A percentile compares a stretch with the other conserved stretches of the same genome.
Conservation (phyloP, 495 filamentous ascomycete species). For the Elasticomyces elasticus region DNA sequence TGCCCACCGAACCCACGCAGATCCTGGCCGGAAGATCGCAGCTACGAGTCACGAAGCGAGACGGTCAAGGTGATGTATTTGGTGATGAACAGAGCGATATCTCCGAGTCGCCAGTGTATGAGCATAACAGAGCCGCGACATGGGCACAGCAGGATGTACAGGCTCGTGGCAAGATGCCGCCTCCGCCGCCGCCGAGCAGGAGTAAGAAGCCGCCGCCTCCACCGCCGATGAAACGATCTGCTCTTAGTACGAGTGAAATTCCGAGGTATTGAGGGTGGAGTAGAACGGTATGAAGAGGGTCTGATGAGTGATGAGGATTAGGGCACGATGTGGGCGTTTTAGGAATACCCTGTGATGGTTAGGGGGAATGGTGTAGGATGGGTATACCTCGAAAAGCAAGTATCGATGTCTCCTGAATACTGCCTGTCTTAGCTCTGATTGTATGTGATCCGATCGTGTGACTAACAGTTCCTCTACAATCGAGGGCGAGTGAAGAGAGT, state of each 20-base stretch:
- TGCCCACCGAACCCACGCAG: slow-evolving; percentile 47
- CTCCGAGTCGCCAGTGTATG: slow-evolving; percentile 32
- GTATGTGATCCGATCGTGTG: no score
- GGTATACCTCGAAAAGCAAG: no score
- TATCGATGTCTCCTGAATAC: no score
- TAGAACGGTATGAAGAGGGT: no score
- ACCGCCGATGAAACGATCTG: slow-evolving; percentile 31
- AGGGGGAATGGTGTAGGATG: no score
- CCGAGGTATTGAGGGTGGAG: slow-evolving; percentile 12
- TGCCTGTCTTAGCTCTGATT: no score
- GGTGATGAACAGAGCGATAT: slow-evolving; percentile 55
- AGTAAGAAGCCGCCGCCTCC: slow-evolving; percentile 68
- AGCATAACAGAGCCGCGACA: slow-evolving; percentile 53
- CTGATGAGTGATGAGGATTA: no score
- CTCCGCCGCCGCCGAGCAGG: slow-evolving; percentile 72
- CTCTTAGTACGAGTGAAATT: slow-evolving; percentile 23
- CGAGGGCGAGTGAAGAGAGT: no score
- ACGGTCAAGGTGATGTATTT: slow-evolving; percentile 45
- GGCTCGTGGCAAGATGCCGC: slow-evolving; percentile 47
- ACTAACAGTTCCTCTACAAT: no score
- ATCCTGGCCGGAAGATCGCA: slow-evolving; percentile 37
- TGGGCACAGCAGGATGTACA: slow-evolving; percentile 49
- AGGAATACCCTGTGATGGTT: no score
- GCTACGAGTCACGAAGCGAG: slow-evolving; percentile 35
- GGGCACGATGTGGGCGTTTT: no score